Evolutionary conservation across 2,329 filamentous ascomycete genomes (phyloP), one percentile per base, ranked within the genome.

Genomic region (Grosmannia penicillata): DNA sequence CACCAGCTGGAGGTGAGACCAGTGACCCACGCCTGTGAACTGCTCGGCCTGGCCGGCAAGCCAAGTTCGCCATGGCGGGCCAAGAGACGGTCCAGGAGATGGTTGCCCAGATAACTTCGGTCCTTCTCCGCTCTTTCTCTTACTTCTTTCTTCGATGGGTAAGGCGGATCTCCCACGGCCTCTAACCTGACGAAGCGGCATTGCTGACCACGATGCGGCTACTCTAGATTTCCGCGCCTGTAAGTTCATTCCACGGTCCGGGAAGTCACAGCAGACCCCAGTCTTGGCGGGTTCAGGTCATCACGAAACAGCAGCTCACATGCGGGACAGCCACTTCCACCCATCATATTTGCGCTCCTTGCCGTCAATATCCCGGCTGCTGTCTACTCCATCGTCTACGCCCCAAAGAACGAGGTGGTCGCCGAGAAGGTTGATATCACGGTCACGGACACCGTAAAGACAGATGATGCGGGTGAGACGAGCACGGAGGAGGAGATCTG

Each of bases 281-380:
- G n/a, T n/a, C n/a, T n/a, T n/a, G n/a, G n/a, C n/a, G n/a, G n/a
- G n/a, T n/a, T n/a, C n/a, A n/a, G n/a, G n/a, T n/a, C n/a, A n/a
- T n/a, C n/a, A n/a, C n/a, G n/a, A n/a, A n/a, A 4, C 5, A 25
- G 2, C 1, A 6, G 21, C 37, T 38, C 22, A 45, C 32, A 37
- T 18, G 2, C 18, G 17, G 4, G 2, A 9, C 18, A 51, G 48
- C 18, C 44, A 10, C 26, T 51, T 4, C 51, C 55, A 6, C 40
- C 47, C 13, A 48, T 68, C 10, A 61, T 75, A 4, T 74, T 75
- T 40, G 66, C 78, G 0, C 59, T 80, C 3, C 75, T 80, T 43
- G 75, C 71, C 19, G 56, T 84, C 41, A 84, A 83, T 48, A 52
- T 78, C 0, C 68, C 77, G 0, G 64, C 75, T 1, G 82, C 80